phyloP scores from a whole-genome alignment of 2,329 filamentous ascomycete genomes.

The Elsinoe necatrix region DNA sequence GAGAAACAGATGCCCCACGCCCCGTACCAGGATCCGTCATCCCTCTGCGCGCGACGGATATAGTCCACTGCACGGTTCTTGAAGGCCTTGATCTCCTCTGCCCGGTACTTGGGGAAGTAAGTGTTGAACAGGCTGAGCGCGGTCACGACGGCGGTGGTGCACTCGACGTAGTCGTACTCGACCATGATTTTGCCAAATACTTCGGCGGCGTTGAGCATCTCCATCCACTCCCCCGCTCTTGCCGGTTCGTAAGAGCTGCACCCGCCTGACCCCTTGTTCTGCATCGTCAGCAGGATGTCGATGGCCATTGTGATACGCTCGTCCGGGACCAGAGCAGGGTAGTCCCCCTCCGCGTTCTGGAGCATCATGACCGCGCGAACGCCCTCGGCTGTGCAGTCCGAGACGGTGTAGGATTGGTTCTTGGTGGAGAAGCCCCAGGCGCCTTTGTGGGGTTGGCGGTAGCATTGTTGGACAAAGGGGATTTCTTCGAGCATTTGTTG shows the following conservation, averaged over 20 bases:
- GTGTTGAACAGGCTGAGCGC: conserved; percentile 74
- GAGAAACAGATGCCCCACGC: conserved; percentile 98
- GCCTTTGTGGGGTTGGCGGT: conserved; percentile 83
- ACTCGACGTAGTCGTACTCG: conserved; percentile 96
- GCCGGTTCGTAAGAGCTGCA: conserved; percentile 85
- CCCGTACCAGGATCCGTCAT: conserved; percentile 94
- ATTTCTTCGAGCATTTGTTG: conserved; percentile 87
- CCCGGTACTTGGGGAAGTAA: conserved; percentile 72
- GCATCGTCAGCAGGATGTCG: conserved; percentile 84
- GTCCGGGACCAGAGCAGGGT: conserved; percentile 64
- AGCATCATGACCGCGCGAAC: conserved; percentile 79
- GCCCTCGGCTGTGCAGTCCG: conserved; percentile 87
- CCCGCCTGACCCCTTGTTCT: conserved; percentile 68
- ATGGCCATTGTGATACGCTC: conserved; percentile 77
- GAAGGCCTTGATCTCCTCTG: conserved; percentile 63
- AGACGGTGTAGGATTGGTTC: conserved; percentile 89
- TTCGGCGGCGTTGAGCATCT: conserved; percentile 87
- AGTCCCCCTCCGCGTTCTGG: conserved; percentile 63
- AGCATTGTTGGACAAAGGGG: conserved; percentile 66
- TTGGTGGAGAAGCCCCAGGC: conserved; percentile 94
- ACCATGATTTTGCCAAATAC: conserved; percentile 98
- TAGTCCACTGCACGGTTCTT: conserved; percentile 67
- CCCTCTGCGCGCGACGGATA: conserved; percentile 68
- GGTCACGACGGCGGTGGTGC: conserved; percentile 89
- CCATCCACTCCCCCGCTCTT: conserved; percentile 67